Evolutionary conservation across 352 stramenopile genomes (phyloP).

Genomic region (Phytophthora litchii): DNA sequence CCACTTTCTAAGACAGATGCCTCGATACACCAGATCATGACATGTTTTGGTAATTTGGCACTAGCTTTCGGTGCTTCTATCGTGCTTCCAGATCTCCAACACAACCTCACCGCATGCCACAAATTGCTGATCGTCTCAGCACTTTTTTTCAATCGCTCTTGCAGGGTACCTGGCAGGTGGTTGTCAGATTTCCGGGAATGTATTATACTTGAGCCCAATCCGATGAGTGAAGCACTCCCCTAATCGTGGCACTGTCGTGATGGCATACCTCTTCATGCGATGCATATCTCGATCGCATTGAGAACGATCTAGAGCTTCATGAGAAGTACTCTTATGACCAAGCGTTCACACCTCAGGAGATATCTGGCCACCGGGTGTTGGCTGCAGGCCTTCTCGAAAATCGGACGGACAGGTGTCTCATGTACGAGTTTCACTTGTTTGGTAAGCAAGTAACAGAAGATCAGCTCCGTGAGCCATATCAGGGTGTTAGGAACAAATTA

Average conservation of each 20-base stretch:
- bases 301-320: conserved; percentile 20
- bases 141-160: conserved; percentile 23
- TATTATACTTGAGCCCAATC: conserved; percentile 20
- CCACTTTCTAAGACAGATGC: conserved; percentile 17
- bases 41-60: conserved; percentile 18
- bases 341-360: conserved; percentile 6
- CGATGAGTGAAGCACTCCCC: conserved; percentile 20
- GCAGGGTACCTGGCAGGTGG: conserved; percentile 15
- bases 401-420: conserved; percentile 21
- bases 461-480: conserved; percentile 34
- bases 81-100: conserved; percentile 20
- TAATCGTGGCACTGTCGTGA: conserved; percentile 41
- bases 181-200: conserved; percentile 22
- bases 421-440: conserved; percentile 13
- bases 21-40: conserved; percentile 17
- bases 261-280: conserved; percentile 55
- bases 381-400: conserved; percentile 13
- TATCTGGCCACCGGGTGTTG: conserved; percentile 2
- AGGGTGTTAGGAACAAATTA: conserved; percentile 38
- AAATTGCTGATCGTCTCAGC: conserved; percentile 19
- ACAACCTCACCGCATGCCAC: conserved; percentile 20
- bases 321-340: conserved; percentile 19
- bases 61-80: conserved; percentile 17
- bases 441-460: conserved; percentile 19
- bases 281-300: conserved; percentile 45